Percentiles rank a stretch among this genome's conserved stretches.
Evolutionary conservation across 1,139 yeast genomes (phyloP).

Genomic region (Pichiaceae sp.): DNA sequence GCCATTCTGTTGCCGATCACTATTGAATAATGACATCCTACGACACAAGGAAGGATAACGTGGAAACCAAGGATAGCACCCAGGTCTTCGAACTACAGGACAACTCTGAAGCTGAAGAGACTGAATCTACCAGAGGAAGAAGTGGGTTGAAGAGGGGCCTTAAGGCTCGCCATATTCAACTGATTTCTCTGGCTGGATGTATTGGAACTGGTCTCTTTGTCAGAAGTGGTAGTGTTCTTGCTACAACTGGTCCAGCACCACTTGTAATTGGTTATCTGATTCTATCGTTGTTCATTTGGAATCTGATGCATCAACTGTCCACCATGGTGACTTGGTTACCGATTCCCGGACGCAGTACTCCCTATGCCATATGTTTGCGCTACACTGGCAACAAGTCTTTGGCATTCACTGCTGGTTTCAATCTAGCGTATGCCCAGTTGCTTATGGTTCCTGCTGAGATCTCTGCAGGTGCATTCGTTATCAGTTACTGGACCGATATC

Average conservation of each 20-base stretch:
- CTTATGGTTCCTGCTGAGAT: slow-evolving; percentile 72
- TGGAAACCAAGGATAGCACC: too few relatives aligned
- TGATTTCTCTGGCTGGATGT: slow-evolving; percentile 64
- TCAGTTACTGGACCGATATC: slow-evolving; percentile 56
- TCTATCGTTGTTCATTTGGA: slow-evolving; percentile 41
- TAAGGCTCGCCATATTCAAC: slow-evolving; percentile 52
- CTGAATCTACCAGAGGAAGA: too few relatives aligned
- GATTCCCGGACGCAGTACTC: slow-evolving; percentile 46
- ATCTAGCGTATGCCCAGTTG: slow-evolving; percentile 62
- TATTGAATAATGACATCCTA: too few relatives aligned
- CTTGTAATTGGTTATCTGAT: slow-evolving; percentile 42
- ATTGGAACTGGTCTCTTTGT: slow-evolving; percentile 66
- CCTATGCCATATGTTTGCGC: slow-evolving; percentile 36
- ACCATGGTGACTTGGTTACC: slow-evolving; percentile 70
- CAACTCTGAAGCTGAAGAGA: too few relatives aligned
- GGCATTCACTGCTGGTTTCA: slow-evolving; percentile 72
- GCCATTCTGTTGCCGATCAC: too few relatives aligned
- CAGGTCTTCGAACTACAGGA: too few relatives aligned
- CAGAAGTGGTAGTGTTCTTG: slow-evolving; percentile 42
- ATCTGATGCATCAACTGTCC: slow-evolving; percentile 58
- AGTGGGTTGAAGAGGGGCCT: slow-evolving; percentile 37
- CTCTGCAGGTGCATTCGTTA: slow-evolving; percentile 68
- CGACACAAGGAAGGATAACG: too few relatives aligned
- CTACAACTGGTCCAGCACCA: slow-evolving; percentile 54
- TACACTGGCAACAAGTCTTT: slow-evolving; percentile 69